These are phyloP conservation scores for Ogataea minuta DNA, from an alignment of 805 yeast species.

Conservation along the genomic window DNA sequence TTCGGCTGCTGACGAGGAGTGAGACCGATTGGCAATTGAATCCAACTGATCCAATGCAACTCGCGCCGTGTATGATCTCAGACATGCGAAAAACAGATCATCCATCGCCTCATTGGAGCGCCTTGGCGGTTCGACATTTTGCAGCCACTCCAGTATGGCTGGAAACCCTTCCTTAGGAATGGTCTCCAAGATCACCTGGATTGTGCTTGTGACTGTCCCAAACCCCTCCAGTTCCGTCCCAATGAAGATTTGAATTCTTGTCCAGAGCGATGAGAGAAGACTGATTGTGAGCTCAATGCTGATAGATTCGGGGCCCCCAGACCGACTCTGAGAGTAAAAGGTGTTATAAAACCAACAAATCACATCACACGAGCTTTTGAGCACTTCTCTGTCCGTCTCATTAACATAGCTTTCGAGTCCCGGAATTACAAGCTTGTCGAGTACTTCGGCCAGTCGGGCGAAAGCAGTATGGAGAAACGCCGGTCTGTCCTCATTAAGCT, in stretches of 20 bases:
- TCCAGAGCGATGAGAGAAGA: conserved; percentile 16
- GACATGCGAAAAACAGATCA: conserved; percentile 12
- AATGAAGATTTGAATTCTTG: conserved; percentile 5
- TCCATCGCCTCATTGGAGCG: conserved; percentile 5
- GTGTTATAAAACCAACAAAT: conserved; percentile 19
- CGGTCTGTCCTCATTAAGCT: conserved; percentile 13
- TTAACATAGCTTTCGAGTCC: conserved; percentile 10
- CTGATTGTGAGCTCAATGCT: conserved; percentile 11
- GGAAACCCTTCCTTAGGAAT: conserved; percentile 6
- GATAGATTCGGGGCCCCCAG: conserved; percentile 7
- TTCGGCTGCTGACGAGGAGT: not conserved
- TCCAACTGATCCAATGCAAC: conserved; percentile 19
- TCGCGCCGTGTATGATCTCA: conserved; percentile 16
- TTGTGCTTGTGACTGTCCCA: conserved; percentile 7
- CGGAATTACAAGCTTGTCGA: conserved; percentile 20
- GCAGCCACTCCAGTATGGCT: conserved; percentile 16
- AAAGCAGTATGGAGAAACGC: conserved; percentile 14
- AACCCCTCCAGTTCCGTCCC: conserved; percentile 3
- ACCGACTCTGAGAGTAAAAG: conserved; percentile 9
- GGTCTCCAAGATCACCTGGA: conserved; percentile 15
- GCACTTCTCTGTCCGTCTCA: not conserved
- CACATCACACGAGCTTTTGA: conserved; percentile 14
- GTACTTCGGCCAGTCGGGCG: conserved; percentile 12
- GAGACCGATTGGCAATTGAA: conserved; percentile 3
- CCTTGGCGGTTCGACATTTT: conserved; percentile 11